A percentile compares a stretch with the other conserved stretches of the same genome.
These are phyloP conservation scores for Candida easanensis DNA, from an alignment of 805 yeast genomes.

Conservation along the genomic window DNA sequence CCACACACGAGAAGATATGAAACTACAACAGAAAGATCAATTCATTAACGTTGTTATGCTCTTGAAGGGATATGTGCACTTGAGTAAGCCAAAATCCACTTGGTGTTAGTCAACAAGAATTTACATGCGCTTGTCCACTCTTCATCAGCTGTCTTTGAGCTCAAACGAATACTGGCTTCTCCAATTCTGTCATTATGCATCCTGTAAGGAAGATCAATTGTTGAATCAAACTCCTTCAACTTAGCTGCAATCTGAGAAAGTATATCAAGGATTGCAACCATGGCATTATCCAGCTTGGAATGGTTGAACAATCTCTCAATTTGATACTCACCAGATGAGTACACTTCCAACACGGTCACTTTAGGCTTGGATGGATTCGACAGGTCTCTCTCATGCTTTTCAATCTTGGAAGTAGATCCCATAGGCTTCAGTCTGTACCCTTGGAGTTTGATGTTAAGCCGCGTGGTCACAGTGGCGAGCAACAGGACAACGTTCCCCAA, in stretches of 20 bases:
- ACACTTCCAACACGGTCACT: slow-evolving; percentile 39
- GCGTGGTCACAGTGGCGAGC: slow-evolving; percentile 58
- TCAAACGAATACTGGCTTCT: slow-evolving; percentile 68
- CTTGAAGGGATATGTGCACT: slow-evolving; percentile 34
- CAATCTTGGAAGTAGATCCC: slow-evolving; percentile 81
- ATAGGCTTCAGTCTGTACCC: slow-evolving; percentile 71
- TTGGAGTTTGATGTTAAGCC: slow-evolving; percentile 51
- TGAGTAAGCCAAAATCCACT: slow-evolving; percentile 82
- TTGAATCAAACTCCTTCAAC: slow-evolving; percentile 44
- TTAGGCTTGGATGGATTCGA: slow-evolving; percentile 33
- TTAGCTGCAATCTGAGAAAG: slow-evolving; percentile 34
- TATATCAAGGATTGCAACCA: slow-evolving; percentile 73
- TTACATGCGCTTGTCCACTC: slow-evolving; percentile 93
- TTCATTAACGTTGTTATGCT: slow-evolving; percentile 1
- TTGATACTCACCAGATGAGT: slow-evolving; percentile 70
- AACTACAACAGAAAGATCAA: too few relatives aligned
- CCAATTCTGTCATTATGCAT: slow-evolving; percentile 75
- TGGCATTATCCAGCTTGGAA: slow-evolving; percentile 73
- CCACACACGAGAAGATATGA: too few relatives aligned
- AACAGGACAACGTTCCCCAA: slow-evolving; percentile 79
- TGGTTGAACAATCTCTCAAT: slow-evolving; percentile 69
- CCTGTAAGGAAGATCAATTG: slow-evolving; percentile 68
- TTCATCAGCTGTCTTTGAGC: slow-evolving; percentile 58
- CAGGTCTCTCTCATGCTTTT: slow-evolving; percentile 44
- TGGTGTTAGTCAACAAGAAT: slow-evolving; percentile 70